Evolutionary conservation across 768 basidiomycete species (phyloP).

Genomic region (Lactarius psammicola): DNA sequence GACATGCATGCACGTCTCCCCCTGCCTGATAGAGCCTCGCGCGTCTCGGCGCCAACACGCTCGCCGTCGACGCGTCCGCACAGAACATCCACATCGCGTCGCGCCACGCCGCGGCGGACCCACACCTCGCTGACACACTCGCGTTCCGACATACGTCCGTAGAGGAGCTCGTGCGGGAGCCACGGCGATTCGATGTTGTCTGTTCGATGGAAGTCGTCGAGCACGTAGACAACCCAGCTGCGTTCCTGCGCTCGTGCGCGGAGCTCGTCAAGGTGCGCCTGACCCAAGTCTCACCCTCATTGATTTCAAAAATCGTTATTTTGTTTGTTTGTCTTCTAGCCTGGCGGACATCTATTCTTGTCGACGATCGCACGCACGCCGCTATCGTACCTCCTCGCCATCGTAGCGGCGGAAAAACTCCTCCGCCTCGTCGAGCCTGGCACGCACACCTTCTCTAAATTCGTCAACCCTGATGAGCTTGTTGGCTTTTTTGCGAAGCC

Average conservation of each 20-base stretch:
- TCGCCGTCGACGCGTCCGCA: conserved; percentile 90
- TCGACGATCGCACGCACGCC: conserved; percentile 92
- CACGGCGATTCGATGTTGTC: conserved; percentile 81
- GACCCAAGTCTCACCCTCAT: background rate
- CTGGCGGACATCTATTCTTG: conserved; percentile 92
- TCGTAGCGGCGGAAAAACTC: conserved; percentile 78
- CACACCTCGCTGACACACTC: conserved; percentile 51
- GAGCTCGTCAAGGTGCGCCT: conserved; percentile 79
- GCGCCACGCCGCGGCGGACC: conserved; percentile 78
- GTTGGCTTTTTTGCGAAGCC: conserved; percentile 75
- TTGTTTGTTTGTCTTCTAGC: conserved; percentile 47
- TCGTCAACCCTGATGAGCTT: conserved; percentile 82
- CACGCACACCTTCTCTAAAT: conserved; percentile 92
- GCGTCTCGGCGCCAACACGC: conserved; percentile 79
- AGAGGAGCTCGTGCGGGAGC: conserved; percentile 65
- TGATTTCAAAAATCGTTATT: no score
- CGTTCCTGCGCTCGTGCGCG: conserved; percentile 79
- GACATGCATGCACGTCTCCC: background rate
- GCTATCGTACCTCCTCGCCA: conserved; percentile 65
- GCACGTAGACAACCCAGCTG: conserved; percentile 89
- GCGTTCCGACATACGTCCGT: conserved; percentile 70
- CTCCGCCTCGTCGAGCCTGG: conserved; percentile 77
- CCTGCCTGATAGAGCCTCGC: conserved; percentile 76
- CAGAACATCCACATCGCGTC: conserved; percentile 85
- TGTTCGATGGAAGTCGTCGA: conserved; percentile 98